These are phyloP conservation scores for Penicillium hordei DNA, from an alignment of 2,329 filamentous ascomycete species.

Conservation along the genomic window DNA sequence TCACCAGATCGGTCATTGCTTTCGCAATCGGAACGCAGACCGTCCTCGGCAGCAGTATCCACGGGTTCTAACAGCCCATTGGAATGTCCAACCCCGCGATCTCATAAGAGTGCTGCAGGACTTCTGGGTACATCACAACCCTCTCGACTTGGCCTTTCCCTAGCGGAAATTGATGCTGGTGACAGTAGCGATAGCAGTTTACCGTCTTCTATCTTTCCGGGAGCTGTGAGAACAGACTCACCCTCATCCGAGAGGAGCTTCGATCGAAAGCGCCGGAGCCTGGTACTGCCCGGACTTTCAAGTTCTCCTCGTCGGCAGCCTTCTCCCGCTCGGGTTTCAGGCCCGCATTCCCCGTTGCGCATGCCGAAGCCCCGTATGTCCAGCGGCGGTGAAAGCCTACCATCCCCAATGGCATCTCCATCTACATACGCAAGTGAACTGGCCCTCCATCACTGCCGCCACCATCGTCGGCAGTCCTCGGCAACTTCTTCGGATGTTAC, in stretches of 20 bases:
- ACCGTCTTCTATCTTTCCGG: constrained; percentile 73
- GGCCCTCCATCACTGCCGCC: constrained; percentile 52
- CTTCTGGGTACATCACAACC: constrained; percentile 58
- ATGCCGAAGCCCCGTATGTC: constrained; percentile 77
- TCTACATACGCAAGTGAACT: constrained; percentile 78
- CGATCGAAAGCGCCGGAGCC: constrained; percentile 81
- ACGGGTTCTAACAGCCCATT: constrained; percentile 86
- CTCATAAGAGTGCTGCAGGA: constrained; percentile 63
- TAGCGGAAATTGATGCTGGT: constrained; percentile 82
- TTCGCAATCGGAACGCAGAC: constrained; percentile 48
- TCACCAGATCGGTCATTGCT: constrained; percentile 52
- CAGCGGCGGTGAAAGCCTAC: constrained; percentile 54
- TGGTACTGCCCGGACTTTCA: constrained; percentile 75
- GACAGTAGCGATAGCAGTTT: constrained; percentile 81
- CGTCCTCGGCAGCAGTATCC: constrained; percentile 65
- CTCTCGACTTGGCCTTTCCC: constrained; percentile 73
- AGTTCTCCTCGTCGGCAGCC: constrained; percentile 78
- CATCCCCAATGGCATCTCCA: constrained; percentile 86
- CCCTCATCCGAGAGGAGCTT: constrained; percentile 84
- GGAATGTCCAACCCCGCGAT: constrained; percentile 87
- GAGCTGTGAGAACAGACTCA: constrained; percentile 76
- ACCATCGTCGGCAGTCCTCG: constrained; percentile 88
- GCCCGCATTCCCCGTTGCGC: constrained; percentile 81
- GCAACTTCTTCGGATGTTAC: constrained; percentile 72
- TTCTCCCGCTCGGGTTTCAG: constrained; percentile 74